Evolutionary conservation across 192 early-diverging fungal genomes (phyloP), one percentile per base, ranked within the genome.

Genomic region (Oehlia diaphana): DNA sequence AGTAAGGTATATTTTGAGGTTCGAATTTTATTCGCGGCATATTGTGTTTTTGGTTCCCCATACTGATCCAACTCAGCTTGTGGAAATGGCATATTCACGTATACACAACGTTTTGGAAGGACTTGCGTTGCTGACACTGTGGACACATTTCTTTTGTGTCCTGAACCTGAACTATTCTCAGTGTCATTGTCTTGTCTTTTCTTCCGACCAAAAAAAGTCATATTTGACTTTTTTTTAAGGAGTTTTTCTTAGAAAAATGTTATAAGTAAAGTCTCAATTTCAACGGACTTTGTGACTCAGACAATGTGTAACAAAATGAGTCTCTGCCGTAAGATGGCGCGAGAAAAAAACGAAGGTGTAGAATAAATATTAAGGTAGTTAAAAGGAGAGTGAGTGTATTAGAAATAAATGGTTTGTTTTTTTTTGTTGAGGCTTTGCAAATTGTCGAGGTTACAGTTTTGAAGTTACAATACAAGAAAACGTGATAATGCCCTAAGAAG

Each of bases 1-100:
- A 95, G 67, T 6, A 93, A 81, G 8, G 95, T 95, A 88, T 99
- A 99, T 84, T 98, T 99, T 26, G 91, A 88, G 1, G 96, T 98
- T 37, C 91, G 85, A 64, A 98, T 90, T 80, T 92, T 90, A 87
- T 98, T 98, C 76, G 85, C 78, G 7, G 84, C 77, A 76, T 87
- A 90, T 69, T 69, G 76, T 13, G 78, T 78, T 26, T 74, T 63
- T 33, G 80, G 81, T 8, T 82, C 78, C 23, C 79, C 81, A 5
- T 81, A 44, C 9, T 83, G 78, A 39, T 83, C 80, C 28, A 74
- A 53, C 8, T 81, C 82, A 10, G 67, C 35, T 5, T 64, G 26
- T 16, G 83, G 83, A 19, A 79, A 26, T 23, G 74, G 44, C 50
- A 79, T 82, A 62, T 87, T 87, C 39, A 87, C 84, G 66, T 82